Conservation (phyloP, 78 protist genomes). For the Monocercomonoides exilis region DNA sequence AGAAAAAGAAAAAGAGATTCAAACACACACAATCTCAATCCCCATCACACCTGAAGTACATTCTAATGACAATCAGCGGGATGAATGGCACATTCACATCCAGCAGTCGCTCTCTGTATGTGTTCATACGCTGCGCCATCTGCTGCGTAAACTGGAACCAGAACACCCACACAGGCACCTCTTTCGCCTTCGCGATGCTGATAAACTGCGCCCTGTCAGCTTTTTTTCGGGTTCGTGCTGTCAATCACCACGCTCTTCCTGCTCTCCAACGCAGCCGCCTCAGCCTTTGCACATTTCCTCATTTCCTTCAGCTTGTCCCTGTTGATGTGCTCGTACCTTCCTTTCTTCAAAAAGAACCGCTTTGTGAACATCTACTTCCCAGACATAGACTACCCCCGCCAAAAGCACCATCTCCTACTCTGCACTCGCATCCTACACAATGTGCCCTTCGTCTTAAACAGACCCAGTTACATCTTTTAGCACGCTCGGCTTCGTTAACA, state of each 20-base stretch:
- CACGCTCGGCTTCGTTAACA: too few relatives aligned
- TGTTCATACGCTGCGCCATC: constrained; percentile 51
- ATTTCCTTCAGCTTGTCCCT: constrained; percentile 30
- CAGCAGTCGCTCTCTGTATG: constrained; percentile 31
- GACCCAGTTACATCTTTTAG: too few relatives aligned
- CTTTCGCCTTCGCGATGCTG: not conserved
- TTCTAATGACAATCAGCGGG: not conserved
- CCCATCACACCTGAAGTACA: not conserved
- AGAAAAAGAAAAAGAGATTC: too few relatives aligned
- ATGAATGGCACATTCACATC: not conserved
- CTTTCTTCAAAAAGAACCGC: not conserved
- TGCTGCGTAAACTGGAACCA: constrained; percentile 17
- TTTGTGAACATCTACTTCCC: constrained; percentile 59
- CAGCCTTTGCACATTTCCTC: constrained; percentile 25
- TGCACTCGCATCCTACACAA: not conserved
- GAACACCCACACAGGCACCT: constrained; percentile 44
- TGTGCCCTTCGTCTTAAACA: too few relatives aligned
- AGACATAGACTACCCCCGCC: constrained; percentile 54
- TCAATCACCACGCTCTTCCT: constrained; percentile 59
- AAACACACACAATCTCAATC: too few relatives aligned
- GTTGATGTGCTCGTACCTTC: constrained; percentile 50
- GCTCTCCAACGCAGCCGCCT: constrained; percentile 20
- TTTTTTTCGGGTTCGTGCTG: constrained; percentile 53
- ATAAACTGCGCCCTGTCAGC: constrained; percentile 15
- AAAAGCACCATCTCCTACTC: constrained; percentile 51